Evolutionary conservation across 148 eudicot species (phyloP), one percentile per base, ranked within the genome.

Genomic region (Limonium bicolor): DNA sequence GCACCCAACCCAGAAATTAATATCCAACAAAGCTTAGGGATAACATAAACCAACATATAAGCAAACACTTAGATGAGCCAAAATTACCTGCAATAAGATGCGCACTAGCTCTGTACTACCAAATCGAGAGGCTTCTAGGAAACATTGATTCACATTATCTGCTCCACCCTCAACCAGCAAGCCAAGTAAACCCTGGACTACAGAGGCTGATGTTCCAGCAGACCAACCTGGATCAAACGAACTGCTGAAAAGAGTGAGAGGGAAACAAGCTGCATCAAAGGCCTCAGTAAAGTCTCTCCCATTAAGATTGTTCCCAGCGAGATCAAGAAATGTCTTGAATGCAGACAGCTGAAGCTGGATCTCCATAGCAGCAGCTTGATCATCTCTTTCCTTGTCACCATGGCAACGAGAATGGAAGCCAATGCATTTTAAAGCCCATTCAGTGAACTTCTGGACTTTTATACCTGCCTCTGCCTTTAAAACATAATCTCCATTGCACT

Each of bases 151-250:
- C 45, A 90, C 93, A 76, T 90, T 90, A 50, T 90, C 97, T 40
- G 97, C 97, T 48, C 97, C 97, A 24, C 95, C 95, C 56, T 90
- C 97, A 11, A 90, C 97, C 53, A 90, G 66, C 84, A 90, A 63
- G 23, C 73, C 76, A 41, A 90, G 67, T 60, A 90, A 67, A 31
- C 97, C 97, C 44, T 84, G 87, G 32, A 90, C 73, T 31, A 88
- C 84, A 63, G 86, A 69, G 49, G 96, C 94, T 35, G 97, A 80
- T 50, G 81, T 67, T 20, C 95, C 97, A 59, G 79, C 65, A 53
- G 97, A 86, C 97, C 97, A 90, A 28, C 95, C 95, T 44, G 97
- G 84, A 60, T 90, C 97, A 61, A 84, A 84, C n/a, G 97, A 84
- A 56, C 82, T 84, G 41, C 93, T 84, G 58, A 90, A 90, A n/a